Conservation (phyloP, 2,329 filamentous ascomycete genomes). For the Arthrinium puccinioides region DNA sequence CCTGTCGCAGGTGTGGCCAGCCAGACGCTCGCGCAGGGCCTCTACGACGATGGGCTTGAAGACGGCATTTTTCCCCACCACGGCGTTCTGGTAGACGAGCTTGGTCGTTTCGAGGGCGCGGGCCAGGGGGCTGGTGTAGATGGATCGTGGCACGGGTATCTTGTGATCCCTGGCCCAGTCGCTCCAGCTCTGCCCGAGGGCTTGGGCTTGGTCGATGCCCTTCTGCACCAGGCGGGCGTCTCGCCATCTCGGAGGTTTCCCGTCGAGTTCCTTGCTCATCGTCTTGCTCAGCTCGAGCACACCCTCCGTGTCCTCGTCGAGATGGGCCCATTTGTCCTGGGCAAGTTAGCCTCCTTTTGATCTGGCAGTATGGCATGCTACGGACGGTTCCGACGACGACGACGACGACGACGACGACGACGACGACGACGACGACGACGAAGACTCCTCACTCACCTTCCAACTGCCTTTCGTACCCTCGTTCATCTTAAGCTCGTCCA, state of each 20-base stretch:
- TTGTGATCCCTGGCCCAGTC: conserved; percentile 1
- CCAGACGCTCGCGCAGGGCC: conserved; percentile 10
- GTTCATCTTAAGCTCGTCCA: conserved; percentile 4
- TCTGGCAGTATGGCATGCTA: not conserved
- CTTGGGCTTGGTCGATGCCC: conserved; percentile 2
- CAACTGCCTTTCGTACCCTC: not conserved
- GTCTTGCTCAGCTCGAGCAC: too few species aligned
- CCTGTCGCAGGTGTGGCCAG: conserved; percentile 12
- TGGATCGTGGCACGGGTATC: conserved; percentile 5
- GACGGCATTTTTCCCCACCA: too few species aligned
- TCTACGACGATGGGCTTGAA: conserved; percentile 12
- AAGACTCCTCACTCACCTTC: conserved; percentile 8
- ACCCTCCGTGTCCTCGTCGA: conserved; percentile 5
- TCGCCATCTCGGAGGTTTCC: conserved; percentile 2
- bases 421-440: too few species aligned
- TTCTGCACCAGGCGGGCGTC: conserved; percentile 8
- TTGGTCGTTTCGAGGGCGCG: conserved; percentile 9
- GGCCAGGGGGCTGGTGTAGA: conserved; percentile 10
- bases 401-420: too few species aligned
- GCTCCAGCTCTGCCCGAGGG: conserved; percentile 2
- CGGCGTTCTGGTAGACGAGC: conserved; percentile 6
- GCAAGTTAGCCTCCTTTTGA: not conserved
- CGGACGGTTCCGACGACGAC: too few species aligned
- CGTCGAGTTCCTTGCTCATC: not conserved
- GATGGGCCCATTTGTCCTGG: conserved; percentile 7